Evolutionary conservation across 1,284 basidiomycete genomes (phyloP).

Genomic region (Heimioporus retisporus): DNA sequence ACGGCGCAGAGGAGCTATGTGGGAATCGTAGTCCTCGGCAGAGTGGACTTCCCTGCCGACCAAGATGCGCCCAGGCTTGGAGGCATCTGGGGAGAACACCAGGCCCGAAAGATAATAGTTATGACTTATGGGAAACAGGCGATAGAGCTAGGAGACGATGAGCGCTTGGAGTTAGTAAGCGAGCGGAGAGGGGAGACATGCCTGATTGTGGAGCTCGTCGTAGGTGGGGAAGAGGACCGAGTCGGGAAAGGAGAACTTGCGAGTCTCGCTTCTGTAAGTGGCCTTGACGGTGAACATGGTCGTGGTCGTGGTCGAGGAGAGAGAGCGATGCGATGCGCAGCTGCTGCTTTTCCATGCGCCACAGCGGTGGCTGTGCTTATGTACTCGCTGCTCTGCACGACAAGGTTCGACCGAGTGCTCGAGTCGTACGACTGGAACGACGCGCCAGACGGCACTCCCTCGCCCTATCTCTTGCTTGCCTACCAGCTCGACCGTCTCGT

Average conservation of each 20-base stretch:
- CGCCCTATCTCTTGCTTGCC: slow-evolving; percentile 66
- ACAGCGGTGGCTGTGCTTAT: slow-evolving; percentile 20
- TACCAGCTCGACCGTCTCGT: slow-evolving; percentile 69
- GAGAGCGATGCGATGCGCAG: slow-evolving; percentile 21
- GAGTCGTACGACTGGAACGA: slow-evolving; percentile 65
- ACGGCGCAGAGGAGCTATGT: slow-evolving; percentile 61
- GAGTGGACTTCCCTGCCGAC: slow-evolving; percentile 69
- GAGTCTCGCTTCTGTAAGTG: slow-evolving; percentile 61
- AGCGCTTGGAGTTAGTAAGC: slow-evolving; percentile 24
- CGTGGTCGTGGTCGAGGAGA: slow-evolving; percentile 22
- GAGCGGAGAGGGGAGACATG: slow-evolving; percentile 30
- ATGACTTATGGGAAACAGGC: slow-evolving; percentile 71
- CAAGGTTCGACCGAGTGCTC: slow-evolving; percentile 64
- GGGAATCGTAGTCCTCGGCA: slow-evolving; percentile 64
- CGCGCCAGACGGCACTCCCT: slow-evolving; percentile 55
- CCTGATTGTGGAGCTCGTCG: slow-evolving; percentile 55
- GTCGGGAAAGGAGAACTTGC: slow-evolving; percentile 56
- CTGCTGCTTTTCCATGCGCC: background rate
- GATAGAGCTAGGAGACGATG: slow-evolving; percentile 61
- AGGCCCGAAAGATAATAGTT: slow-evolving; percentile 72
- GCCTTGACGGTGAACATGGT: slow-evolving; percentile 68
- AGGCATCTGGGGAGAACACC: slow-evolving; percentile 70
- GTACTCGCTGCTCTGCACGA: slow-evolving; percentile 35
- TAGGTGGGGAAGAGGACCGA: slow-evolving; percentile 54
- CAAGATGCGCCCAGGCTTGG: slow-evolving; percentile 61